Conservation (phyloP, 208 protist genomes). For the Acanthamoeba culbertsoni region DNA sequence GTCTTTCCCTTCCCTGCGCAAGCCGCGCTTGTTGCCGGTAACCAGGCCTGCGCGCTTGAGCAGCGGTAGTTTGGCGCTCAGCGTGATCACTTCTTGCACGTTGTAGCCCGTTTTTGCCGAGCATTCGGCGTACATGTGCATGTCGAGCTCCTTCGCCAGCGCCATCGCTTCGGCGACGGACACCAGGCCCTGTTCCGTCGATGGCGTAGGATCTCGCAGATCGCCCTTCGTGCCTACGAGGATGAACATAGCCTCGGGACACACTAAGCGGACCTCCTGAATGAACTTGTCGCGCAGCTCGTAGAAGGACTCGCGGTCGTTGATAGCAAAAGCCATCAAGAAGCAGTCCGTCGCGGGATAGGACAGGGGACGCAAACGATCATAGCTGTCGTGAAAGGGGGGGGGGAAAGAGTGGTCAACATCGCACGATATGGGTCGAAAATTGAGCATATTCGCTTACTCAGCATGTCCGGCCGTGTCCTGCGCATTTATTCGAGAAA, state of each 20-base stretch:
- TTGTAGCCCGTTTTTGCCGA: neutral
- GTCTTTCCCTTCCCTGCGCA: no score
- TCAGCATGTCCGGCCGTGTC: neutral
- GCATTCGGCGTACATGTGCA: neutral
- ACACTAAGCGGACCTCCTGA: slow-evolving; percentile 66
- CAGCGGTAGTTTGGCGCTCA: neutral
- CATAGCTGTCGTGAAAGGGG: slow-evolving; percentile 86
- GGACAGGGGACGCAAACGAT: slow-evolving; percentile 88
- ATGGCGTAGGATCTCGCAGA: slow-evolving; percentile 57
- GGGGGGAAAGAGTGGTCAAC: neutral
- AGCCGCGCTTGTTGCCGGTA: no score
- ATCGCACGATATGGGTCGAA: neutral
- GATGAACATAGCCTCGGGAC: slow-evolving; percentile 62
- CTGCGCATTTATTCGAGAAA: no score
- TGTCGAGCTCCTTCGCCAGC: neutral
- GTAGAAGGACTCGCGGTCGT: slow-evolving; percentile 77
- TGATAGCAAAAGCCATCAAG: slow-evolving; percentile 87
- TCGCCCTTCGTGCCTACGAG: slow-evolving; percentile 79
- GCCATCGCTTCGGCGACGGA: neutral
- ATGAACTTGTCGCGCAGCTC: slow-evolving; percentile 79
- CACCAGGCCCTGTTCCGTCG: no score
- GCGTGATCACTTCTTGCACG: neutral
- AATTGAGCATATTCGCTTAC: no score
- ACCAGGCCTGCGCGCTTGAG: neutral
- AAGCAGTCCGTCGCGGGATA: slow-evolving; percentile 88